Percentiles rank a stretch among this genome's conserved stretches.
Conservation (phyloP, 768 basidiomycete species). For the Mycena latifolia region DNA sequence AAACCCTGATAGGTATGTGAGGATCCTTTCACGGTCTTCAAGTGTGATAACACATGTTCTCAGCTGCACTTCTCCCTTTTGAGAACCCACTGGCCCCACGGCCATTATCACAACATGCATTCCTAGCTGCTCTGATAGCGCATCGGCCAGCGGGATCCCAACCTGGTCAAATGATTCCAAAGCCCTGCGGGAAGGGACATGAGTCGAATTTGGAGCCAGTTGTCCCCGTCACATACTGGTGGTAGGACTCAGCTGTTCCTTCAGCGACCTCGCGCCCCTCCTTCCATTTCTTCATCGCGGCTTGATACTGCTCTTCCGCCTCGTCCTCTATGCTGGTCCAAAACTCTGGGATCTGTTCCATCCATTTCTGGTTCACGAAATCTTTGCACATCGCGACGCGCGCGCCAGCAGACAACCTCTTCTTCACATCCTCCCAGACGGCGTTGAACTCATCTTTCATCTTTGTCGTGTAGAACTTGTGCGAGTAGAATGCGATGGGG, state of each 20-base stretch:
- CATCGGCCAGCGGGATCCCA: constrained; percentile 15
- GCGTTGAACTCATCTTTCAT: constrained; percentile 23
- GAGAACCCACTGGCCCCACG: constrained; percentile 10
- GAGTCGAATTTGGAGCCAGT: not conserved
- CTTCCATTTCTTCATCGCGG: constrained; percentile 1
- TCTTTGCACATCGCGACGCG: constrained; percentile 13
- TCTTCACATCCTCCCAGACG: constrained; percentile 14
- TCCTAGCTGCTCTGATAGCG: constrained; percentile 6
- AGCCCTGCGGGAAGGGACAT: not conserved
- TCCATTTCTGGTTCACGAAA: constrained; percentile 5
- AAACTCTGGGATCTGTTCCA: constrained; percentile 1
- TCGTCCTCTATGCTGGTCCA: not conserved
- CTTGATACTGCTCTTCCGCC: not conserved
- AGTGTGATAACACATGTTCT: not conserved
- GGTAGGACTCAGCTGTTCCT: constrained; percentile 4
- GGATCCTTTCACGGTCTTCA: too few species aligned
- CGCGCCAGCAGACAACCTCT: not conserved
- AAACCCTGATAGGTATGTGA: too few species aligned
- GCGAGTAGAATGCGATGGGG: constrained; percentile 1
- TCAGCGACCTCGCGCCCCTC: not conserved
- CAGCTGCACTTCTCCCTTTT: constrained; percentile 6
- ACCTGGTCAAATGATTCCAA: not conserved
- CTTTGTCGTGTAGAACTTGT: constrained; percentile 11
- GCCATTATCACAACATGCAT: constrained; percentile 7
- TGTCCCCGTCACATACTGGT: constrained; percentile 14